Conservation (phyloP, 2,329 filamentous ascomycete species). For the Penicillium sp. region DNA sequence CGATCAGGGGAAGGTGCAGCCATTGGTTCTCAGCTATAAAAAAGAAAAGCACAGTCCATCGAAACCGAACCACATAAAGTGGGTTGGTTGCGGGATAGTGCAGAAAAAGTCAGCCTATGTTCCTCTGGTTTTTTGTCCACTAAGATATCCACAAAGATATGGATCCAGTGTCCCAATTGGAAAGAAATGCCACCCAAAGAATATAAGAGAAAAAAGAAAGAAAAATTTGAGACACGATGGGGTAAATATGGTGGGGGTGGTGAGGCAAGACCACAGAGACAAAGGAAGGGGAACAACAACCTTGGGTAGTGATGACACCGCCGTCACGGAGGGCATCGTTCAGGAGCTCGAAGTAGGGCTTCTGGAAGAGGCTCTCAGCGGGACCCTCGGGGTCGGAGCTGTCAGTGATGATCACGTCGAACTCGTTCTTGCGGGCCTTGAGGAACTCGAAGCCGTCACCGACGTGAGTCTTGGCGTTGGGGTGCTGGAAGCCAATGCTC, state of each 20-base stretch:
- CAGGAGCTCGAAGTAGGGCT: slow-evolving; percentile 96
- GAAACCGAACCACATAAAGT: slow-evolving; percentile 31
- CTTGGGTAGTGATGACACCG: slow-evolving; percentile 99
- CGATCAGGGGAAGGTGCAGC: slow-evolving; percentile 93
- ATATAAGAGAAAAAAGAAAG: background rate
- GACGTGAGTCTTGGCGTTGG: slow-evolving; percentile 87
- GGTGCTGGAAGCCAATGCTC: slow-evolving; percentile 89
- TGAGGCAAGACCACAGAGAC: slow-evolving; percentile 6
- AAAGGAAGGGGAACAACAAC: slow-evolving; percentile 87
- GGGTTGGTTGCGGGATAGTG: slow-evolving; percentile 33
- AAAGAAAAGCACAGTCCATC: slow-evolving; percentile 24
- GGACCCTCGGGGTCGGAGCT: slow-evolving; percentile 96
- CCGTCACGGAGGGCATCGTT: slow-evolving; percentile 86
- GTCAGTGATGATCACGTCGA: slow-evolving; percentile 99
- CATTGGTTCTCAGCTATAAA: slow-evolving; percentile 92
- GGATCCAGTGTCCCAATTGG: slow-evolving; percentile 12
- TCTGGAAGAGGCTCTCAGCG: slow-evolving; percentile 95
- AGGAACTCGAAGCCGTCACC: slow-evolving; percentile 99
- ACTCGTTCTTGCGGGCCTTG: slow-evolving; percentile 91
- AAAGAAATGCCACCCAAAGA: background rate
- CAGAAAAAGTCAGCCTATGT: slow-evolving; percentile 24
- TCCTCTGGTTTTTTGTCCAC: slow-evolving; percentile 2
- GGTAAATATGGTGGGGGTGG: background rate
- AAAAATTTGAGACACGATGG: slow-evolving; percentile 6
- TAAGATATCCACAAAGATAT: slow-evolving; percentile 1